Base-by-base conservation (phyloP, 768 basidiomycete species). In the Rhodotorula graminis region DNA sequence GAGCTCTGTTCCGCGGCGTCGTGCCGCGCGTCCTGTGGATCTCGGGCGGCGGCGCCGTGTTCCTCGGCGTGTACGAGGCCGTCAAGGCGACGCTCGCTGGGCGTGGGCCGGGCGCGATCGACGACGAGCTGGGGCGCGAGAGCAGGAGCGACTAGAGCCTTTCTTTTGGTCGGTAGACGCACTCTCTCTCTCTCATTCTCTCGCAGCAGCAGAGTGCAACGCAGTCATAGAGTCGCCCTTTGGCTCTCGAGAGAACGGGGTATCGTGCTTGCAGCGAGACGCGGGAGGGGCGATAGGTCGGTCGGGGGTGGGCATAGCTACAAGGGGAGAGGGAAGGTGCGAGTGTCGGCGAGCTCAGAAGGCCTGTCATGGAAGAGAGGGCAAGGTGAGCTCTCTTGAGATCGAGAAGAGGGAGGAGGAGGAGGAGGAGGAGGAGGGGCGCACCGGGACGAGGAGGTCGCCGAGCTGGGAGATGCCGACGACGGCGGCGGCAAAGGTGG, bases 21-120 rank as follows among this genome's bases (percentile, higher is more conserved):
- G 85, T 94, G 15, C 95, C 95, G 37, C 86, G 96, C 79, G 97
- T 94, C 52, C 80, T 96, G 64, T 98, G 95, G 90, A 98, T 99
- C 78, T 93, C 92, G 3, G 88, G 91, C 4, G 96, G 96, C 6
- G 96, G 96, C 4, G 93, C 94, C 1, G 92, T 98, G 0, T 99
- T 99, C 81, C 84, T 99, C 37, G 96, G 96, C n/a, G 89, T 92
- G 61, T 99, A 97, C 77, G 95, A 99, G 80, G 89, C 87, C 86
- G 87, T 84, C 37, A 76, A 76, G 68, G 65, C 67, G 42, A 29
- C 44, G 55, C n/a, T 76, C 37, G 31, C 21, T 25, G 60, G 60
- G 18, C 47, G 12, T 25, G 60, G 60, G 18, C 47, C 56, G 62
- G n/a, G 62, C 14, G 21, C 16, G 31, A 23, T 29, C 1, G 69